phyloP scores from a whole-genome alignment of 2,329 filamentous ascomycete species.

The Bimuria novae-zelandiae region DNA sequence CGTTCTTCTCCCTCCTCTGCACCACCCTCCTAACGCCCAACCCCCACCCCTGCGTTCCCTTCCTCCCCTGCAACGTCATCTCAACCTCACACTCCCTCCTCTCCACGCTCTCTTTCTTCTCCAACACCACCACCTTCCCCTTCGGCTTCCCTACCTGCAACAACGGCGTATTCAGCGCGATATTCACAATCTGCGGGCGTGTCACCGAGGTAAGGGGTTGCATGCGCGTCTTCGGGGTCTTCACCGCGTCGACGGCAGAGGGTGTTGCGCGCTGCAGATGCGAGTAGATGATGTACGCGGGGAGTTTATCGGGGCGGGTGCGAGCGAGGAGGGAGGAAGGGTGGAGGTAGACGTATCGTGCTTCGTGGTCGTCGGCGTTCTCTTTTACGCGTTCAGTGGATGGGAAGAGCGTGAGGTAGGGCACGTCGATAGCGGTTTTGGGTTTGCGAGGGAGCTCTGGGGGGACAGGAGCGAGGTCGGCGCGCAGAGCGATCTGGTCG shows the following conservation, averaged over 20 bases:
- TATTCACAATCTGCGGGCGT: conserved; percentile 72
- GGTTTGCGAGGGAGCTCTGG: conserved; percentile 63
- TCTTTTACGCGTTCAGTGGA: conserved; percentile 50
- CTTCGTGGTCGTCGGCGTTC: conserved; percentile 53
- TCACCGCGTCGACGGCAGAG: conserved; percentile 43
- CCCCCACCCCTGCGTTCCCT: conserved; percentile 74
- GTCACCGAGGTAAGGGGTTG: conserved; percentile 82
- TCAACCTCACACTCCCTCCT: conserved; percentile 81
- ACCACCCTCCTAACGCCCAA: conserved; percentile 82
- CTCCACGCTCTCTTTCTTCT: conserved; percentile 44
- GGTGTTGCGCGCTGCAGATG: conserved; percentile 74
- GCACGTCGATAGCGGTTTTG: conserved; percentile 85
- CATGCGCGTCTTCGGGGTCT: conserved; percentile 73
- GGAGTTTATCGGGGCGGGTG: conserved; percentile 62
- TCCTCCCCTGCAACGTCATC: conserved; percentile 74
- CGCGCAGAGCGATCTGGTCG: conserved; percentile 90
- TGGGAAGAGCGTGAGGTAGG: conserved; percentile 84
- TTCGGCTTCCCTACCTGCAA: conserved; percentile 87
- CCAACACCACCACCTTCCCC: conserved; percentile 69
- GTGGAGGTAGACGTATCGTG: conserved; percentile 82
- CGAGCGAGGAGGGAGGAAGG: conserved; percentile 77
- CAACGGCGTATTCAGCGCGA: conserved; percentile 85
- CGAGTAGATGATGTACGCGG: conserved; percentile 85
- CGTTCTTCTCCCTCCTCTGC: conserved; percentile 72
- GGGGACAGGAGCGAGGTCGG: conserved; percentile 78